A percentile compares a stretch with the other conserved stretches of the same genome.
phyloP scores from a whole-genome alignment of 2,329 filamentous ascomycete species.

The Elsinoe australis region DNA sequence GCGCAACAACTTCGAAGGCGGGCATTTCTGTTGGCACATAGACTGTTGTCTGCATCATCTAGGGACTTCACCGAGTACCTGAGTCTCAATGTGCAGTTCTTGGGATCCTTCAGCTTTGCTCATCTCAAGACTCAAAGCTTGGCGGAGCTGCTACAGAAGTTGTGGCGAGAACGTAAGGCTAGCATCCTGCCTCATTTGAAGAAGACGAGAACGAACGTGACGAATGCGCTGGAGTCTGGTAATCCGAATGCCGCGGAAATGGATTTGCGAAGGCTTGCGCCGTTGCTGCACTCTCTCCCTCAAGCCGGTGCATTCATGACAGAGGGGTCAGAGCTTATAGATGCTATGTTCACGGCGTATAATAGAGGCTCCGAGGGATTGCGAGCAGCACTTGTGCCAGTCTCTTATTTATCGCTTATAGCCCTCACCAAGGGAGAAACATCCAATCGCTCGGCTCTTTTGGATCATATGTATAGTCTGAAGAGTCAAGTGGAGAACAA shows the following conservation, averaged over 20 bases:
- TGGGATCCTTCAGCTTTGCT: constrained; percentile 8
- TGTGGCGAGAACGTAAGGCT: not conserved
- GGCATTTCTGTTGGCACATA: constrained; percentile 2
- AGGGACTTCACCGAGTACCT: not conserved
- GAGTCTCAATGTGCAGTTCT: not conserved
- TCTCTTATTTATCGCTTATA: constrained; percentile 65
- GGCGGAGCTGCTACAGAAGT: not conserved
- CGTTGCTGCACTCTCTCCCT: constrained; percentile 55
- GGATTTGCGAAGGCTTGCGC: constrained; percentile 52
- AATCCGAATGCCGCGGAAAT: constrained; percentile 50
- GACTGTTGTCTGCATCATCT: not conserved
- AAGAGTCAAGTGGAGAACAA: constrained; percentile 60
- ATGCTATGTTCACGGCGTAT: constrained; percentile 62
- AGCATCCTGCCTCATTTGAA: not conserved
- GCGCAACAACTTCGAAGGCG: not conserved
- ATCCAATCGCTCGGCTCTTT: constrained; percentile 65
- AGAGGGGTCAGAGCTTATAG: constrained; percentile 79
- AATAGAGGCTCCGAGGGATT: constrained; percentile 54
- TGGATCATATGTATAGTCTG: constrained; percentile 76
- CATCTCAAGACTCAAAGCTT: constrained; percentile 3
- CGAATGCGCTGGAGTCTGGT: constrained; percentile 55
- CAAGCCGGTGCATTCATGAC: constrained; percentile 57
- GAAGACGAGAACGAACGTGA: constrained; percentile 35
- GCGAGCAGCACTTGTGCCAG: constrained; percentile 61
- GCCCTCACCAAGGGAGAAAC: constrained; percentile 60